These are phyloP conservation scores for Magnusiomyces tetraspermus DNA, from an alignment of 1,139 yeast genomes.

Conservation along the genomic window DNA sequence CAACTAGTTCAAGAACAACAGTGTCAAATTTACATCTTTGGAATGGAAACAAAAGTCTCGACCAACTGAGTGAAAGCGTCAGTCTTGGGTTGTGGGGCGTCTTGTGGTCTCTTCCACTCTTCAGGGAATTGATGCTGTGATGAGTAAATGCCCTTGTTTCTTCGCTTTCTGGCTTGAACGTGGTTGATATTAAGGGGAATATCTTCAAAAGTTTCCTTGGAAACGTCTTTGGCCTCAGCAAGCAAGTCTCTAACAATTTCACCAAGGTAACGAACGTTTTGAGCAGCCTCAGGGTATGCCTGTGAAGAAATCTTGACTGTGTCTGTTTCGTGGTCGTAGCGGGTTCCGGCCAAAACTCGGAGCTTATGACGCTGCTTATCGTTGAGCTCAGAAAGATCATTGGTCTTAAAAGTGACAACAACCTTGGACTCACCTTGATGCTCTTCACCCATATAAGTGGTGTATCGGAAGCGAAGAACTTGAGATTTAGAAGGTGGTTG, in stretches of 20 bases:
- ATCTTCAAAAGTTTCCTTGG: conserved; percentile 56
- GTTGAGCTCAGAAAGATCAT: conserved; percentile 42
- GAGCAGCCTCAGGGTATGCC: conserved; percentile 66
- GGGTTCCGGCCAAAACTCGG: conserved; percentile 65
- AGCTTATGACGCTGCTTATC: conserved; percentile 59
- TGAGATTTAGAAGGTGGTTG: conserved; percentile 38
- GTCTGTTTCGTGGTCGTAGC: conserved; percentile 58
- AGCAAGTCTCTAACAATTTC: conserved; percentile 55
- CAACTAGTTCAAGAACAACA: too few species aligned
- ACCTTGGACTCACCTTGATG: conserved; percentile 69
- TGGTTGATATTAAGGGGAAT: conserved; percentile 79
- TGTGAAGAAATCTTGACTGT: conserved; percentile 53
- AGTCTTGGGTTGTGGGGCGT: conserved; percentile 22
- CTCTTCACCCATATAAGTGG: conserved; percentile 58
- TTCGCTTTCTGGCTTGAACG: conserved; percentile 38
- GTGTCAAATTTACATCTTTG: too few species aligned
- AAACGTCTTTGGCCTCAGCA: conserved; percentile 50
- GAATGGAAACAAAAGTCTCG: too few species aligned
- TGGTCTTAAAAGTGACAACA: conserved; percentile 45
- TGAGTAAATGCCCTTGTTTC: conserved; percentile 29
- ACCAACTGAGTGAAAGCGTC: conserved; percentile 17
- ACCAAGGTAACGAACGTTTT: conserved; percentile 68
- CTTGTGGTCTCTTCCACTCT: conserved; percentile 68
- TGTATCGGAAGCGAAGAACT: conserved; percentile 58
- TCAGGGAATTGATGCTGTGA: conserved; percentile 50